These are phyloP conservation scores for Capsicum chinense DNA, from an alignment of 257 asterid species.

Conservation along the genomic window DNA sequence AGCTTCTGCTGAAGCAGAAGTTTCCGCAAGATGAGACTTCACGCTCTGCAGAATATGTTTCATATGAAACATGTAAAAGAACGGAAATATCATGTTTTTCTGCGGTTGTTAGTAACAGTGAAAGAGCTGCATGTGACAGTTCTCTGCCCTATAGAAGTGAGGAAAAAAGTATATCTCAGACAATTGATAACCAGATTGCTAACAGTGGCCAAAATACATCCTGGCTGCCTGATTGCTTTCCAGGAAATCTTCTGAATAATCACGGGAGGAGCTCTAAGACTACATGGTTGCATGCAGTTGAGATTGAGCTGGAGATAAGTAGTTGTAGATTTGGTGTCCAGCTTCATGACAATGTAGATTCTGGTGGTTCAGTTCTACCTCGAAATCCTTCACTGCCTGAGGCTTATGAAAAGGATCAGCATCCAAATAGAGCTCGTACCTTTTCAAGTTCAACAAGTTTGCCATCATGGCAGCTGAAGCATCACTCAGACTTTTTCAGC, in stretches of 20 bases:
- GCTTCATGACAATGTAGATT: slow-evolving; percentile 34
- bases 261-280: slow-evolving; percentile 36
- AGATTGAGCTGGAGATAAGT: slow-evolving; percentile 41
- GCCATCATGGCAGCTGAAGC: slow-evolving; percentile 46
- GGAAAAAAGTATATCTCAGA: slow-evolving; percentile 36
- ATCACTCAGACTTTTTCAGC: slow-evolving; percentile 60
- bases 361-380: slow-evolving; percentile 38
- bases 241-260: slow-evolving; percentile 28
- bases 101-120: slow-evolving; percentile 35
- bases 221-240: slow-evolving; percentile 35
- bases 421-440: slow-evolving; percentile 37
- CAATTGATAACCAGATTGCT: slow-evolving; percentile 41
- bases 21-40: slow-evolving; percentile 41
- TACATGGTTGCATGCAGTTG: slow-evolving; percentile 48
- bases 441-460: slow-evolving; percentile 42
- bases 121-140: slow-evolving; percentile 27
- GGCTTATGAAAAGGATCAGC: slow-evolving; percentile 39
- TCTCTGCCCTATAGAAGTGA: slow-evolving; percentile 30
- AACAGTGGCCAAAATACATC: slow-evolving; percentile 39
- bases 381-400: slow-evolving; percentile 38
- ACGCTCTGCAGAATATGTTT: slow-evolving; percentile 39
- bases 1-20: slow-evolving; percentile 40
- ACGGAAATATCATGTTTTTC: slow-evolving; percentile 37
- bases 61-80: slow-evolving; percentile 38
- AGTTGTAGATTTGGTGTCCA: slow-evolving; percentile 41